These are phyloP conservation scores for Rhododendron vialii DNA, from an alignment of 148 eudicot species.

Conservation along the genomic window DNA sequence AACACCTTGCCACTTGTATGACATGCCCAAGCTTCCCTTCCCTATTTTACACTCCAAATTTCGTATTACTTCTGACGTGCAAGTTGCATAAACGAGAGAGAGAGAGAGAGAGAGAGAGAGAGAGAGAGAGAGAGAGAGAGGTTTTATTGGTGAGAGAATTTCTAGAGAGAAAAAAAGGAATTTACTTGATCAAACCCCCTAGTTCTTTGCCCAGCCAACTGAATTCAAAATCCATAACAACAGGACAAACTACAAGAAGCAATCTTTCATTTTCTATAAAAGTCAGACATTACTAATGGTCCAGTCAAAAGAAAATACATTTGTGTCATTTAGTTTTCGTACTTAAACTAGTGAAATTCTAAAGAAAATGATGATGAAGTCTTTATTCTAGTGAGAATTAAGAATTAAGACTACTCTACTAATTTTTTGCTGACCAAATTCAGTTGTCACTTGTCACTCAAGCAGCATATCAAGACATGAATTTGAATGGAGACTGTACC, in stretches of 20 bases:
- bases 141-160: too few relatives aligned
- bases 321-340: neutral
- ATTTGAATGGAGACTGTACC: neutral
- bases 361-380: neutral
- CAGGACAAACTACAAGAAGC: neutral
- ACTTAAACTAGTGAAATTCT: neutral
- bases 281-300: neutral
- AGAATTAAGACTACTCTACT: neutral
- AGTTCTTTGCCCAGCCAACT: neutral
- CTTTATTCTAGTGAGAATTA: neutral
- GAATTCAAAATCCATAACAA: neutral
- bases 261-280: neutral
- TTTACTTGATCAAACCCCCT: neutral
- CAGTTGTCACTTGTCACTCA: neutral
- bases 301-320: slow-evolving; percentile 1
- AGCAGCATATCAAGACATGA: neutral
- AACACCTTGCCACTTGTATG: too few relatives aligned
- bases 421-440: neutral
- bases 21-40: too few relatives aligned
- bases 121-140: too few relatives aligned
- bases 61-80: too few relatives aligned
- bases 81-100: too few relatives aligned
- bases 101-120: too few relatives aligned
- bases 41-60: too few relatives aligned
- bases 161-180: too few relatives aligned